Percentiles rank a stretch among this genome's conserved stretches.
These are phyloP conservation scores for Calocybe cyanea DNA, from an alignment of 768 basidiomycete species.

Conservation along the genomic window DNA sequence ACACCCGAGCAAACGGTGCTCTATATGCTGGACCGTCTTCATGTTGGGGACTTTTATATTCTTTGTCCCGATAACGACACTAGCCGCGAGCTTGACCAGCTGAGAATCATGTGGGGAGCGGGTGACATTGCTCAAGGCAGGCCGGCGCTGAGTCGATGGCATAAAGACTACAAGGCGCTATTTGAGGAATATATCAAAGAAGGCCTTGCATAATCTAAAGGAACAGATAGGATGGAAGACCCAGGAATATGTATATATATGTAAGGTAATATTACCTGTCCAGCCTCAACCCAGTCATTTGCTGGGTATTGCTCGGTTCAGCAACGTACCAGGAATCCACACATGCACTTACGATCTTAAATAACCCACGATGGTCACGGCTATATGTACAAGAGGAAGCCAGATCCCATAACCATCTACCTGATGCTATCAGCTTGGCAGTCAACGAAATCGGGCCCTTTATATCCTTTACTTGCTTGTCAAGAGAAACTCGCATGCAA, in stretches of 20 bases:
- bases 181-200: constrained; percentile 76
- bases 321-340: no score
- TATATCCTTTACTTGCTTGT: no score
- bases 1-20: constrained; percentile 82
- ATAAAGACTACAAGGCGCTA: constrained; percentile 72
- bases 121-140: constrained; percentile 83
- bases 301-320: no score
- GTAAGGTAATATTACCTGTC: neutral
- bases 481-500: no score
- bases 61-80: constrained; percentile 93
- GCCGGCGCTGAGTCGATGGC: constrained; percentile 85
- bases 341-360: no score
- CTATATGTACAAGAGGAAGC: no score
- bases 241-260: no score
- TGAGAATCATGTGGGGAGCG: constrained; percentile 87
- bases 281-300: neutral
- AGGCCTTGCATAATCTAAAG: constrained; percentile 43
- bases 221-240: neutral
- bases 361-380: no score
- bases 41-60: constrained; percentile 87
- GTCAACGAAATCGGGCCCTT: no score
- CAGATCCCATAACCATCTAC: no score
- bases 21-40: constrained; percentile 82
- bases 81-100: constrained; percentile 71
- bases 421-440: no score